Conservation (phyloP, 768 basidiomycete species). For the Mycena olivaceomarginata region DNA sequence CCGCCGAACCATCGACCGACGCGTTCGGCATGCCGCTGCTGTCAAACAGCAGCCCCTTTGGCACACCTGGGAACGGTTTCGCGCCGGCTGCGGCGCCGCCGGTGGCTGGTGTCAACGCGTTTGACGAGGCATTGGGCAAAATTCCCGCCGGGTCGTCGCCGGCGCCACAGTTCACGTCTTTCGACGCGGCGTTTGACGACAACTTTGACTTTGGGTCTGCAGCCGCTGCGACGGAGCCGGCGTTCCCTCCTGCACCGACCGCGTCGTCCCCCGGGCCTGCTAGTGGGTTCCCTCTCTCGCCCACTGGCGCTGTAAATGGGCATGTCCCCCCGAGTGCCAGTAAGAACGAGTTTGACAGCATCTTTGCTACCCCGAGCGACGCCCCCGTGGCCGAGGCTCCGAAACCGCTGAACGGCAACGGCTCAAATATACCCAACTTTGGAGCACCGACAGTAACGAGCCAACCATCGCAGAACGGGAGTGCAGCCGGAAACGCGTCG, state of each 20-base stretch:
- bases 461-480: conserved; percentile 33
- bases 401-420: conserved; percentile 22
- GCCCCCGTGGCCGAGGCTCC: conserved; percentile 9
- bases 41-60: conserved; percentile 45
- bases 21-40: conserved; percentile 46
- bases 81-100: conserved; percentile 39
- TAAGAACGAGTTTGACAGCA: conserved; percentile 43
- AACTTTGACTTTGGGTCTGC: conserved; percentile 77
- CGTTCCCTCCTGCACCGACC: conserved; percentile 5
- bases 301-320: conserved; percentile 54
- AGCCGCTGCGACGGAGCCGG: conserved; percentile 52
- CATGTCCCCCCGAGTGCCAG: conserved; percentile 31
- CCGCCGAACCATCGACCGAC: conserved; percentile 44
- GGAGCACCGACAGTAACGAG: conserved; percentile 11
- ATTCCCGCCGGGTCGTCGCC: conserved; percentile 62
- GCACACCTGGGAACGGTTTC: conserved; percentile 38
- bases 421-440: conserved; percentile 34
- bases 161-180: conserved; percentile 68
- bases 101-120: conserved; percentile 75
- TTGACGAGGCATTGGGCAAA: conserved; percentile 85
- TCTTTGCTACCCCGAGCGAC: conserved; percentile 30
- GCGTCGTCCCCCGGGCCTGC: background rate
- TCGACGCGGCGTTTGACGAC: conserved; percentile 80
- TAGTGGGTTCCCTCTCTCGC: conserved; percentile 50
- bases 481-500: conserved; percentile 8